Conservation (phyloP, 306 rosid species). For the Luffa aegyptiaca region DNA sequence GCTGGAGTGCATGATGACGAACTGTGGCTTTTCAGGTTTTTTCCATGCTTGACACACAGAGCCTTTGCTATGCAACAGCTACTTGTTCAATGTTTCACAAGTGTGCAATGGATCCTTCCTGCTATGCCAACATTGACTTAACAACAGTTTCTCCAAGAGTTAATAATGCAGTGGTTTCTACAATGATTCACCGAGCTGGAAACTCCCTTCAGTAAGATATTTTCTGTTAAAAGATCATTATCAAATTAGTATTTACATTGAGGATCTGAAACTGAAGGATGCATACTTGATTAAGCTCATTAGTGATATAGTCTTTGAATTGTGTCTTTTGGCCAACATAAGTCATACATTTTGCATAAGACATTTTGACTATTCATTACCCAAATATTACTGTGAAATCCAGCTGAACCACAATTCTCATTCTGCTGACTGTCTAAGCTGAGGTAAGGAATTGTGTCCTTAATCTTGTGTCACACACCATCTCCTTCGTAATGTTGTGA, state of each 20-base stretch:
- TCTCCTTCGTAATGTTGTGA: neutral
- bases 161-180: conserved; percentile 90
- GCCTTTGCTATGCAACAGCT: conserved; percentile 79
- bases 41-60: conserved; percentile 87
- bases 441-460: neutral
- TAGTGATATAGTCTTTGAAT: conserved; percentile 1
- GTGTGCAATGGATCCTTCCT: conserved; percentile 85
- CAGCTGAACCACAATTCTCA: neutral
- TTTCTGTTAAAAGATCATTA: neutral
- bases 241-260: neutral
- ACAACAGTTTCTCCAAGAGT: conserved; percentile 74
- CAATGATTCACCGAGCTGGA: conserved; percentile 94
- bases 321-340: neutral
- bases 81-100: conserved; percentile 79
- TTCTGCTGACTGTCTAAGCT: neutral
- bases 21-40: conserved; percentile 50
- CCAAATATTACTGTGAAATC: neutral
- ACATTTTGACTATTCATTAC: neutral
- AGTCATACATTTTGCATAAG: neutral
- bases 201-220: conserved; percentile 55
- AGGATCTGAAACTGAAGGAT: neutral
- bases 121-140: conserved; percentile 82
- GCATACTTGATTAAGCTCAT: neutral
- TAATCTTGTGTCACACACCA: neutral
- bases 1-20: conserved; percentile 15